Conservation (phyloP, 352 stramenopile genomes). For the Phytophthora sp. region DNA sequence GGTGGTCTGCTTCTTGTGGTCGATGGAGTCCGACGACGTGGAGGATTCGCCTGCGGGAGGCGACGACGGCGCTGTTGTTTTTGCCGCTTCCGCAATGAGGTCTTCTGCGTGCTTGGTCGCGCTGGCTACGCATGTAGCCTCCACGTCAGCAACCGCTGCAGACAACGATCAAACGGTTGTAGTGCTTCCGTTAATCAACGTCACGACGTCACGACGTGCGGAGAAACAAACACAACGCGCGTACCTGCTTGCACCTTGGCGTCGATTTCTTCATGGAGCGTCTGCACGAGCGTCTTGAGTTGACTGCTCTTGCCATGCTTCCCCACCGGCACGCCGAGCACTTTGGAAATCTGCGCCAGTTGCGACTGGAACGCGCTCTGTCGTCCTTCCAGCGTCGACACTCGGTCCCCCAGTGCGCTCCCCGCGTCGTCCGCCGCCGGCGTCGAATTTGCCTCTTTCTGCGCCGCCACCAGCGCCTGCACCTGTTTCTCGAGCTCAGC, state of each 20-base stretch:
- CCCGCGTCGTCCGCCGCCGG: conserved; percentile 8
- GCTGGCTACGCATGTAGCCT: conserved; percentile 21
- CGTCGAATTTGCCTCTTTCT: neutral
- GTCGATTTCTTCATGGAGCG: conserved; percentile 75
- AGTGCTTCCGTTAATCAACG: conserved; percentile 1
- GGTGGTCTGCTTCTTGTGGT: conserved; percentile 10
- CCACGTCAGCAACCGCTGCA: conserved; percentile 17
- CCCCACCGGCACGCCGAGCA: conserved; percentile 63
- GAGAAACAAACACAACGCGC: neutral
- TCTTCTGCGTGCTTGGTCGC: conserved; percentile 15
- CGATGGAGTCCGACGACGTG: conserved; percentile 9
- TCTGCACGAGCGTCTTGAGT: conserved; percentile 75
- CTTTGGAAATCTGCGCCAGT: conserved; percentile 77
- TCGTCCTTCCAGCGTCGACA: conserved; percentile 78
- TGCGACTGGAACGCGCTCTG: conserved; percentile 86
- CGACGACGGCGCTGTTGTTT: conserved; percentile 6
- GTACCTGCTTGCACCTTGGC: conserved; percentile 55
- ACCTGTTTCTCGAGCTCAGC: conserved; percentile 66
- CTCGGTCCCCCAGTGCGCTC: conserved; percentile 57
- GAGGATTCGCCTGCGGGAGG: conserved; percentile 21
- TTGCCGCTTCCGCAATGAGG: conserved; percentile 15
- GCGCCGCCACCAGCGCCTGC: conserved; percentile 30
- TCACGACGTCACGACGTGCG: neutral
- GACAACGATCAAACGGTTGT: neutral
- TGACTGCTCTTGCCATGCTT: conserved; percentile 71